Evolutionary conservation across 768 basidiomycete genomes (phyloP), one percentile per base, ranked within the genome.

Genomic region (Pholiota microspora): DNA sequence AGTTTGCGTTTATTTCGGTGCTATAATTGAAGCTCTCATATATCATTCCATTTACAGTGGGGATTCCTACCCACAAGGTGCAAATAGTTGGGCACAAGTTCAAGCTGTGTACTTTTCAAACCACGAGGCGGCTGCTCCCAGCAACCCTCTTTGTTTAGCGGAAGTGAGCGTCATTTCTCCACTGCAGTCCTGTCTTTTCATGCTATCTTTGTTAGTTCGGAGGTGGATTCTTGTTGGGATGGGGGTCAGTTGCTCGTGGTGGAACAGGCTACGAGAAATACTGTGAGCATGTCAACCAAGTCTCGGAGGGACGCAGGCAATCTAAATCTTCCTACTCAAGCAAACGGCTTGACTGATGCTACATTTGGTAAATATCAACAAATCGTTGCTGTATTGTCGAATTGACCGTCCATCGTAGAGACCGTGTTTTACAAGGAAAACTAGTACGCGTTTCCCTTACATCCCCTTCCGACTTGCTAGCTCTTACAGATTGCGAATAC

Each of bases 181-280:
- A 31, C 12, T 31, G n/a, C n/a, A 6, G 29, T 31, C 29, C 29
- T 31, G 29, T 31, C 12, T 31, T 12, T 31, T 12, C 6, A 6
- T 12, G 6, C 29, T 31, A 31, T 31, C 12, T 15, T 25, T 42
- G 8, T 21, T 12, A 80, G 78, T 78, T 81, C 45, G 78, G 78
- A 18, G 79, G 79, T 18, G 79, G 79, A 7, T 80, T 72, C 40
- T 61, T 81, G 18, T 64, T 79, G 8, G 65, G 72, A 10, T 81
- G 79, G 79, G 78, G 75, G 1, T 62, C 65, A 10, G 70, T 60
- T 2, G 54, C 74, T 8, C 69, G 69, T 18, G 77, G 77, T 18
- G 78, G 78, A 12, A 80, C 78, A 16, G 79, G 79, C 9, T 81
- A 79, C 59, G 79, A 81, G 55, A 77, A 76, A 60, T 80, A 69